Evolutionary conservation across 805 yeast genomes (phyloP), one percentile per base, ranked within the genome.

Genomic region (Metschnikowia cubensis): DNA sequence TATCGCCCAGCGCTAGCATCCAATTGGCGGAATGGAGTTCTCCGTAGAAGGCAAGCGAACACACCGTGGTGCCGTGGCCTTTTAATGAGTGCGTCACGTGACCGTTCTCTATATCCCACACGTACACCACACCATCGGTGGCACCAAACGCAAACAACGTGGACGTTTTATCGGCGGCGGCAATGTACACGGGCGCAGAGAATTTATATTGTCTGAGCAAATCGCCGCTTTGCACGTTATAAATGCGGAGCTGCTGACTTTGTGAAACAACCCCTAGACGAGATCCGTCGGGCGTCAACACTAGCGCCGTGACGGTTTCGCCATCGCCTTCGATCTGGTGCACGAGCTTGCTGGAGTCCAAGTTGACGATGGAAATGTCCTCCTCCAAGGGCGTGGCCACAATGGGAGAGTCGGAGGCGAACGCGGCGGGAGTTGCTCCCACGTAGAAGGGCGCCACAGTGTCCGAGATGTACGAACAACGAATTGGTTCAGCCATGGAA

Each of bases 111-210:
- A 94, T 77, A 66, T 94, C 99, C 85, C 96, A 90, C 1, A 94
- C 95, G 41, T 88, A 83, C 15, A 91, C 86, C 38, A 83, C 79
- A 43, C 99, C 98, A 67, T 94, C 99, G 0, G 97, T 87, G 42
- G 96, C 90, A 36, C 99, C 99, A 62, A 94, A 84, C 17, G 97
- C 96, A 61, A 91, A 81, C 35, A 94, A 73, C 2, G 96, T 83
- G 2, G 96, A 85, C 0, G 97, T 89, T 2, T 79, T 64, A 66
- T 94, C 99, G 20, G 80, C 81, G 10, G 85, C 75, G 41, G 89
- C 77, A 10, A 89, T 84, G 65, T 87, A 88, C 1, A 88, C 86
- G 1, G 97, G 96, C 1, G 97, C 85, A 2, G 89, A 71, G 41
- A 87, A 64, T 63, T 80, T 85, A 69, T 78, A 76, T 14, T 74